A percentile compares a stretch with the other conserved stretches of the same genome.
These are phyloP conservation scores for Vanderwaltozyma yarrowii DNA, from an alignment of 805 yeast genomes.

Conservation along the genomic window DNA sequence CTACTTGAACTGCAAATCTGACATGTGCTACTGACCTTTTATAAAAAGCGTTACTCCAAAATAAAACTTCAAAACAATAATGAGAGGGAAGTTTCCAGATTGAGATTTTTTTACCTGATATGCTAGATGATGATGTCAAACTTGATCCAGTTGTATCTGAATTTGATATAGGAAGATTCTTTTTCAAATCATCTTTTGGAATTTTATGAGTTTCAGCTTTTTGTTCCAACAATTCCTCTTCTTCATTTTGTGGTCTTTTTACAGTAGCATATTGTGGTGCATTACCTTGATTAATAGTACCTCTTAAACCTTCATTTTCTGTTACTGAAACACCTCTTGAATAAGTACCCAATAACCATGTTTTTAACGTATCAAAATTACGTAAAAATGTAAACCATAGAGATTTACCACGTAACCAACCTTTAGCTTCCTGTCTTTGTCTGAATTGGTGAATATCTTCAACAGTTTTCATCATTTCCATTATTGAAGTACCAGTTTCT, in stretches of 20 bases:
- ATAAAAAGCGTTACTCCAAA: constrained; percentile 13
- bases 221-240: constrained; percentile 21
- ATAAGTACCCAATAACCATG: constrained; percentile 23
- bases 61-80: constrained; percentile 1
- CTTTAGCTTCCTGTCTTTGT: constrained; percentile 25
- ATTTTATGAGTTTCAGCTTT: constrained; percentile 2
- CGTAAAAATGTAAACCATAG: constrained; percentile 37
- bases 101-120: constrained; percentile 1
- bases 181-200: background rate
- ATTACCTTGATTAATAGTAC: constrained; percentile 9
- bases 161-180: constrained; percentile 7
- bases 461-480: constrained; percentile 26
- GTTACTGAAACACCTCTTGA: constrained; percentile 18
- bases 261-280: background rate
- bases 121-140: background rate
- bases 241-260: constrained; percentile 21
- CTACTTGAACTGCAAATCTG: constrained; percentile 38
- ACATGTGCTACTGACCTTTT: constrained; percentile 28
- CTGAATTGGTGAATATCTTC: constrained; percentile 26
- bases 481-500: constrained; percentile 28
- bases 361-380: constrained; percentile 26
- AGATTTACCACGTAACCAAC: constrained; percentile 29
- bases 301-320: constrained; percentile 31
- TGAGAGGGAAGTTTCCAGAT: background rate
- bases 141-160: background rate